These are phyloP conservation scores for Pachysolen tannophilus DNA, from an alignment of 805 yeast genomes.

Conservation along the genomic window DNA sequence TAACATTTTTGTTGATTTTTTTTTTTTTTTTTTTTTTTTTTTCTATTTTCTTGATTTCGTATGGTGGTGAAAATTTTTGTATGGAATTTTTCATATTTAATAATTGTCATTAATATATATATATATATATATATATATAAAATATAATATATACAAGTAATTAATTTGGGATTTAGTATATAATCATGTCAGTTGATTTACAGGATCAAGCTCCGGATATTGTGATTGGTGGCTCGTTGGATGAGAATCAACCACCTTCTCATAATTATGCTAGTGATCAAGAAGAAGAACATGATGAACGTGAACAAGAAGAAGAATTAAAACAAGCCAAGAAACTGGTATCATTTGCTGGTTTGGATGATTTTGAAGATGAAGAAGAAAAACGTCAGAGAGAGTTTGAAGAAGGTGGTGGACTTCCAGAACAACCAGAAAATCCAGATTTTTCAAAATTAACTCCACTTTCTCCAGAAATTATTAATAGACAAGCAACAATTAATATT, in stretches of 20 bases:
- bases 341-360: slow-evolving; percentile 68
- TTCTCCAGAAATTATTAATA: slow-evolving; percentile 90
- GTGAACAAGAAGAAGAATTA: slow-evolving; percentile 25
- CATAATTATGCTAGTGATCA: slow-evolving; percentile 22
- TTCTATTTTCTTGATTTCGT: too few relatives aligned
- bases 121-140: not conserved
- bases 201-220: slow-evolving; percentile 83
- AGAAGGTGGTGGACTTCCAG: slow-evolving; percentile 98
- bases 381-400: slow-evolving; percentile 77
- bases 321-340: slow-evolving; percentile 58
- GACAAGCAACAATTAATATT: slow-evolving; percentile 98
- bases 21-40: slow-evolving; percentile 2
- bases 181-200: slow-evolving; percentile 69
- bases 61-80: too few relatives aligned
- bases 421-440: slow-evolving; percentile 88
- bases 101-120: not conserved
- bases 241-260: slow-evolving; percentile 23
- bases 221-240: slow-evolving; percentile 53
- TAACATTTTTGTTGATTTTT: too few relatives aligned
- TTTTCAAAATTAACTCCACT: slow-evolving; percentile 74
- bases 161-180: slow-evolving; percentile 8
- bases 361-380: slow-evolving; percentile 61
- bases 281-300: slow-evolving; percentile 31
- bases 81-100: too few relatives aligned
- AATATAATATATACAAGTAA: not conserved